phyloP scores from a whole-genome alignment of 2,329 filamentous ascomycete species.

The Drechslerella dactyloides region DNA sequence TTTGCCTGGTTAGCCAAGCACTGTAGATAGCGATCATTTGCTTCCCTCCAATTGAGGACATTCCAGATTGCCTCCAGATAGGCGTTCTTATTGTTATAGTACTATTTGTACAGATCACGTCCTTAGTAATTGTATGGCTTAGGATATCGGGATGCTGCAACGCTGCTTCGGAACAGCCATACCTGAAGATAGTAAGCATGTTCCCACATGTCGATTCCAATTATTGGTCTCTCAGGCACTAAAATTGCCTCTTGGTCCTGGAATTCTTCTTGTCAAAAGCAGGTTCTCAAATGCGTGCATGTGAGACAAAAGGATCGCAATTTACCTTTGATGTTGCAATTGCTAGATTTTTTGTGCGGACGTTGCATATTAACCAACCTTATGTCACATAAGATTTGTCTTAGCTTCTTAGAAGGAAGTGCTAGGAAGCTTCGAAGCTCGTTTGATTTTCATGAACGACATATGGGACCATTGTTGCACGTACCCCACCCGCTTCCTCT shows the following conservation, averaged over 20 bases:
- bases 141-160: background rate
- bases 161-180: background rate
- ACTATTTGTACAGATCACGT: constrained; percentile 62
- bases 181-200: constrained; percentile 81
- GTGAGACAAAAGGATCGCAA: background rate
- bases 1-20: constrained; percentile 1
- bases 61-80: constrained; percentile 80
- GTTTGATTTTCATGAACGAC: no score
- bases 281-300: background rate
- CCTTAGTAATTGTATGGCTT: background rate
- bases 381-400: background rate
- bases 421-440: no score
- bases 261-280: background rate
- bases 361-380: constrained; percentile 74
- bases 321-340: constrained; percentile 74
- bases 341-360: constrained; percentile 65
- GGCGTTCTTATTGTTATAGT: constrained; percentile 75
- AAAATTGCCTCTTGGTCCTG: constrained; percentile 78
- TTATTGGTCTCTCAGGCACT: constrained; percentile 69
- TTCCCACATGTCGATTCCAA: constrained; percentile 87
- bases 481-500: constrained; percentile 81
- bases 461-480: no score
- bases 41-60: constrained; percentile 77
- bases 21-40: constrained; percentile 65
- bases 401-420: no score